Conservation (phyloP, 1,284 basidiomycete genomes). For the Exobasidium rhododendri region DNA sequence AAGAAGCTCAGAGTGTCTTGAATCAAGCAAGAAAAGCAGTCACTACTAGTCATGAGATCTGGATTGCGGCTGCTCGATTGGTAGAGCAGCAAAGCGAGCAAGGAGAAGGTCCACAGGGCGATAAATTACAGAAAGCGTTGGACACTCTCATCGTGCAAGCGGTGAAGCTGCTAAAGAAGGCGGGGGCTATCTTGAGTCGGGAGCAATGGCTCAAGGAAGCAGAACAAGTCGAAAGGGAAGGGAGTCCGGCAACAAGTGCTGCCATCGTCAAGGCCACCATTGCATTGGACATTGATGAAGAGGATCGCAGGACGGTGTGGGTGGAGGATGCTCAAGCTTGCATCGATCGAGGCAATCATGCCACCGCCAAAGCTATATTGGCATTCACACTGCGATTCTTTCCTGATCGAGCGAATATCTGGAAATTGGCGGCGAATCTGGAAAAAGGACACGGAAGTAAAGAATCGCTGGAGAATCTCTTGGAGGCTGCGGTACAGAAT, state of each 20-base stretch:
- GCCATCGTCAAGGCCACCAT: conserved; percentile 94
- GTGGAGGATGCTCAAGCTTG: conserved; percentile 82
- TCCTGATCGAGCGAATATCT: conserved; percentile 75
- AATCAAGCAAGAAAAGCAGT: conserved; percentile 93
- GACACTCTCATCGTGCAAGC: conserved; percentile 84
- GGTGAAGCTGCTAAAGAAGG: conserved; percentile 72
- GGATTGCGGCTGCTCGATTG: conserved; percentile 91
- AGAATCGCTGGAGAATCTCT: conserved; percentile 75
- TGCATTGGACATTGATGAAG: conserved; percentile 85
- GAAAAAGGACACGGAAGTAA: conserved; percentile 83
- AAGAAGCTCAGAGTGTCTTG: conserved; percentile 83
- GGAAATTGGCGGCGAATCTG: conserved; percentile 84
- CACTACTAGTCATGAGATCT: conserved; percentile 94
- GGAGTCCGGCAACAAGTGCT: conserved; percentile 78
- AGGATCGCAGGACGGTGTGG: conserved; percentile 86
- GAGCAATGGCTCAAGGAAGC: conserved; percentile 97
- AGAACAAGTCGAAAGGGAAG: conserved; percentile 83
- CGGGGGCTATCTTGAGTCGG: conserved; percentile 81
- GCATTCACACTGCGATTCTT: conserved; percentile 88
- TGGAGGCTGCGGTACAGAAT: conserved; percentile 76
- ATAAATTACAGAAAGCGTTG: conserved; percentile 63
- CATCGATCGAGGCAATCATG: conserved; percentile 70
- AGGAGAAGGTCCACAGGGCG: background rate
- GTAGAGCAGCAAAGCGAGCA: conserved; percentile 68
- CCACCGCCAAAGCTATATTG: conserved; percentile 79